Base-by-base conservation (phyloP, 169 alveolate species). In the Eimeria tenella region DNA sequence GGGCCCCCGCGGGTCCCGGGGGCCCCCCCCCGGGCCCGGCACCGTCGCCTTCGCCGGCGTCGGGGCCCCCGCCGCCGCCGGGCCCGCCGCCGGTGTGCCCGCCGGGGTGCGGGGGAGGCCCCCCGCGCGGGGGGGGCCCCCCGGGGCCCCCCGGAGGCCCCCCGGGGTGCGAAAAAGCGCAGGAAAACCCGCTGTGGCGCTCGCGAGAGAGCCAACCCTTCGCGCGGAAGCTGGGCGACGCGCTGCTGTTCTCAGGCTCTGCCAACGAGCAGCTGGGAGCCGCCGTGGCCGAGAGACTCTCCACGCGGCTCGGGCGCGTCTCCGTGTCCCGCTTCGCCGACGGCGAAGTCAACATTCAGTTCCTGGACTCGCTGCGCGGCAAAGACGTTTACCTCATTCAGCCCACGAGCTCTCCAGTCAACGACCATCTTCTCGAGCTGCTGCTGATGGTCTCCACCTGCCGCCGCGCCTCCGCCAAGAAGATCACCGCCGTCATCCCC, bases 351-450 rank as follows among this genome's bases (percentile, higher is more conserved):
- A 70, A 74, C 65, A 84, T 99, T 31, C 98, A 97, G 86, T 96
- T 99, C 56, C 93, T 96, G 56, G 99, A 98, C 31, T 96, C 97
- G 65, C 97, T 98, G 77, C 89, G 98, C 73, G 99, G 99, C 52
- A 97, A 97, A 84, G 99, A 99, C 90, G 98, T 98, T n/a, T 98
- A 97, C 95, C 96, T 99, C 81, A 96, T 99, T 50, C 98, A 99
- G 93, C 98, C 99, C 4, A 99, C 99, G 6, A 98, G 98, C 82
- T 98, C 99, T 17, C 99, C 99, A 19, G 99, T 98, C 4, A 98
- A 98, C 96, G 99, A 98, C 62, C 97, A 98, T 93, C 94, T 99
- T 11, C 96, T 99, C 98, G 99, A 99, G 96, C 97, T 99, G 50
- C 95, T 99, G 42, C 95, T 99, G 42, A 97, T 98, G 98, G 98